These are phyloP conservation scores for Pseudocercospora musae DNA, from an alignment of 2,329 filamentous ascomycete genomes.

Conservation along the genomic window DNA sequence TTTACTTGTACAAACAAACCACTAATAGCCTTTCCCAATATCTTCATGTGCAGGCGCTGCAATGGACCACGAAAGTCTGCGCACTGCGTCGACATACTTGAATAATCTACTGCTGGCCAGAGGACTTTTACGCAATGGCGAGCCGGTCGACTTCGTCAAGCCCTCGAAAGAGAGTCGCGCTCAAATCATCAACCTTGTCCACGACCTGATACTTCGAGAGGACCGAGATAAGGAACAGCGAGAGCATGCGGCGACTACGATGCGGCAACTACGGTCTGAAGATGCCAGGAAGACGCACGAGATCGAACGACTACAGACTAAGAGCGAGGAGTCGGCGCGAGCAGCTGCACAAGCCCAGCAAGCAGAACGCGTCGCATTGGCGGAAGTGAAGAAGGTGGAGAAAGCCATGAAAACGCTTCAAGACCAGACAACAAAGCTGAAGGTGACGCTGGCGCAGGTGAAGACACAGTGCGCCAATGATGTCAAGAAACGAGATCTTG, in stretches of 20 bases:
- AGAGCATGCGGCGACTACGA: slow-evolving; percentile 74
- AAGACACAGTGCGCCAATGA: slow-evolving; percentile 86
- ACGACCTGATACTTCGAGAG: slow-evolving; percentile 84
- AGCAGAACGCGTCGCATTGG: slow-evolving; percentile 69
- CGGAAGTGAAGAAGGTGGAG: slow-evolving; percentile 78
- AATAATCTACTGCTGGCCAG: slow-evolving; percentile 65
- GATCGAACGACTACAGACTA: slow-evolving; percentile 22
- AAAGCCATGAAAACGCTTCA: slow-evolving; percentile 69
- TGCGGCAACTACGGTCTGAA: slow-evolving; percentile 73
- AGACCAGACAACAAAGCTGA: slow-evolving; percentile 77
- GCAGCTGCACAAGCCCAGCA: slow-evolving; percentile 71
- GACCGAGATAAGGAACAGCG: slow-evolving; percentile 92
- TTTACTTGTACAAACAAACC: neutral
- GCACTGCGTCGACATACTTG: slow-evolving; percentile 61
- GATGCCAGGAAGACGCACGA: slow-evolving; percentile 62
- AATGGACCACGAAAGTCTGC: slow-evolving; percentile 53
- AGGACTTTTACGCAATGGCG: slow-evolving; percentile 61
- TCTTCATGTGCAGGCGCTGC: neutral
- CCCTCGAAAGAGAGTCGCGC: slow-evolving; percentile 70
- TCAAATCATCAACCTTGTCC: slow-evolving; percentile 85
- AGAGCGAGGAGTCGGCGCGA: slow-evolving; percentile 58
- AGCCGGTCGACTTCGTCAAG: slow-evolving; percentile 75
- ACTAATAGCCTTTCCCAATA: neutral
- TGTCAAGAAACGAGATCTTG: slow-evolving; percentile 81
- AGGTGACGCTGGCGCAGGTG: slow-evolving; percentile 75